phyloP scores from a whole-genome alignment of 768 basidiomycete genomes.

The Coprinopsis strossmayeri region DNA sequence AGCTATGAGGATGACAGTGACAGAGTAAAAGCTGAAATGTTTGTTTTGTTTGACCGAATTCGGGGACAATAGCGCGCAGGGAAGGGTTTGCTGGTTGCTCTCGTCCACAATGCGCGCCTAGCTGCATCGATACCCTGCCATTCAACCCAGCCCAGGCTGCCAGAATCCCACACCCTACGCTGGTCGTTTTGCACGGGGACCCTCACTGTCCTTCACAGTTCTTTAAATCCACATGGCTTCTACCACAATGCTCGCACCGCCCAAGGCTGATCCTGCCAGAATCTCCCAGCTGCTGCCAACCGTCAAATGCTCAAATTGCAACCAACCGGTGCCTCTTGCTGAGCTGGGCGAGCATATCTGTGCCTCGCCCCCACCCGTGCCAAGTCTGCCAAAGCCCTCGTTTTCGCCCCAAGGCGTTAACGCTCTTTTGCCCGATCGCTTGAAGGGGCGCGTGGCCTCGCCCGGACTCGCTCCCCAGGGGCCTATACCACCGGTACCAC shows the following conservation, averaged over 20 bases:
- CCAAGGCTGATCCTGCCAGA: slow-evolving; percentile 27
- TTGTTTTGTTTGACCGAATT: neutral
- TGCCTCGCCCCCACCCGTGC: slow-evolving; percentile 38
- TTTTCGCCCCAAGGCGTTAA: slow-evolving; percentile 34
- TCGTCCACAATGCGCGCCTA: slow-evolving; percentile 5
- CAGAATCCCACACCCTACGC: slow-evolving; percentile 3
- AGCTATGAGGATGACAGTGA: neutral
- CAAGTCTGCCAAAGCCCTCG: slow-evolving; percentile 30
- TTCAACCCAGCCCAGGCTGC: neutral
- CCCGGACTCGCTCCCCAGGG: slow-evolving; percentile 15
- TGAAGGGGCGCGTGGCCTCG: slow-evolving; percentile 37
- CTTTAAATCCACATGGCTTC: slow-evolving; percentile 19
- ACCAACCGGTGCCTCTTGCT: slow-evolving; percentile 59
- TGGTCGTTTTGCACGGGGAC: slow-evolving; percentile 7
- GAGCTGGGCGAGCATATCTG: slow-evolving; percentile 80
- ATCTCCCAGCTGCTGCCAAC: slow-evolving; percentile 74
- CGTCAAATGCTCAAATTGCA: slow-evolving; percentile 82
- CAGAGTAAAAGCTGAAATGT: neutral
- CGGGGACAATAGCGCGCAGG: neutral
- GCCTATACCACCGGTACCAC: slow-evolving; percentile 7
- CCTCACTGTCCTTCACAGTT: neutral
- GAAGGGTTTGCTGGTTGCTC: slow-evolving; percentile 2
- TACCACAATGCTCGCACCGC: slow-evolving; percentile 22
- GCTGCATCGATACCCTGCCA: neutral
- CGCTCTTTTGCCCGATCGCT: slow-evolving; percentile 42